Evolutionary conservation across 352 stramenopile genomes (phyloP).

Genomic region (Pythium vanterpoolii): DNA sequence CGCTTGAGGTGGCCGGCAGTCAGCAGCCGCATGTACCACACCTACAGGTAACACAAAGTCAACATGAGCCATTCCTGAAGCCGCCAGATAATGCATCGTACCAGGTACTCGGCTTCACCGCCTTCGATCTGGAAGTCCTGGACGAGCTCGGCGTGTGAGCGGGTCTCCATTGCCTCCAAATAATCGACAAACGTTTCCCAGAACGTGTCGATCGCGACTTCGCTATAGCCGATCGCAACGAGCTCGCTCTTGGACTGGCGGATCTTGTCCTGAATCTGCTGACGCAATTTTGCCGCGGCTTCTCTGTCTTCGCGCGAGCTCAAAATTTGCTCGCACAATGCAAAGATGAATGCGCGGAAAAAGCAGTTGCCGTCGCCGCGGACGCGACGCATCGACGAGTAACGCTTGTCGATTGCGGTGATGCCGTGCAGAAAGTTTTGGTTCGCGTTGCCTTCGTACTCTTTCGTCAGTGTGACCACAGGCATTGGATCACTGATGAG

Average conservation of each 20-base stretch:
- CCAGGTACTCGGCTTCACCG: slow-evolving; percentile 82
- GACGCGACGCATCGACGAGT: slow-evolving; percentile 77
- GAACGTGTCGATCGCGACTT: slow-evolving; percentile 92
- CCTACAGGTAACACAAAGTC: slow-evolving; percentile 15
- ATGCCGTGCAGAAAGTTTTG: slow-evolving; percentile 72
- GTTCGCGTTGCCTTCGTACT: slow-evolving; percentile 76
- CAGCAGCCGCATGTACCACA: slow-evolving; percentile 87
- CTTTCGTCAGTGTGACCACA: slow-evolving; percentile 50
- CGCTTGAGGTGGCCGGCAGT: slow-evolving; percentile 87
- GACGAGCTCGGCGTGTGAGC: slow-evolving; percentile 63
- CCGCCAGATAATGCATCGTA: neutral
- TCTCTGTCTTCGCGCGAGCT: slow-evolving; percentile 21
- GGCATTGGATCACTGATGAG: slow-evolving; percentile 61
- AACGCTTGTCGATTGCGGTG: slow-evolving; percentile 55
- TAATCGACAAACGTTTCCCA: slow-evolving; percentile 92
- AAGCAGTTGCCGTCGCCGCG: slow-evolving; percentile 92
- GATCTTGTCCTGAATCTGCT: slow-evolving; percentile 56
- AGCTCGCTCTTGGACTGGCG: slow-evolving; percentile 68
- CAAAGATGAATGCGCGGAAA: slow-evolving; percentile 89
- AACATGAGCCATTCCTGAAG: neutral
- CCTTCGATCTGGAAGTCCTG: slow-evolving; percentile 85
- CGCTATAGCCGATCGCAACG: slow-evolving; percentile 85
- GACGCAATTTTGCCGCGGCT: slow-evolving; percentile 28
- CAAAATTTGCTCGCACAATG: slow-evolving; percentile 77
- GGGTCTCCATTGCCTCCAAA: slow-evolving; percentile 72